Conservation (phyloP, 2,329 filamentous ascomycete genomes). For the Claviceps sp. region DNA sequence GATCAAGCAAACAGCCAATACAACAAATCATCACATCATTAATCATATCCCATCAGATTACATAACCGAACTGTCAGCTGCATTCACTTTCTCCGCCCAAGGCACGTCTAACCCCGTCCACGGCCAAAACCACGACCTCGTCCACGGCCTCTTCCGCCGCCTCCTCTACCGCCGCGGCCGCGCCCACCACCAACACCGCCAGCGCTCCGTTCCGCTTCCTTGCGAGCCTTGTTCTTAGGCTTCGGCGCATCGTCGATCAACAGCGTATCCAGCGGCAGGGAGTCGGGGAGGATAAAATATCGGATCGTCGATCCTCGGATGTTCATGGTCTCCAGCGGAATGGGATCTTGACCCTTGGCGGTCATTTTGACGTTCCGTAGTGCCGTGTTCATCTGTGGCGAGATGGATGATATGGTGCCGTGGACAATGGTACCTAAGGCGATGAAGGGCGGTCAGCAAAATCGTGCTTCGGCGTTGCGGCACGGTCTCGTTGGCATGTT, state of each 20-base stretch:
- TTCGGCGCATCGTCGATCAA: slow-evolving; percentile 95
- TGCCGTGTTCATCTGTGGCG: slow-evolving; percentile 96
- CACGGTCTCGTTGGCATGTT: background rate
- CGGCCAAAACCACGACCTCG: slow-evolving; percentile 19
- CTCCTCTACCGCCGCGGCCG: slow-evolving; percentile 40
- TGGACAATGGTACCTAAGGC: slow-evolving; percentile 77
- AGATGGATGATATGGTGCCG: slow-evolving; percentile 92
- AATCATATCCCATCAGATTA: too few species aligned
- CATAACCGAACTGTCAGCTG: too few species aligned
- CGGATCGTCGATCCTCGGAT: slow-evolving; percentile 91
- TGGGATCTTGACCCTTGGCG: slow-evolving; percentile 69
- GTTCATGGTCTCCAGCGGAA: slow-evolving; percentile 89
- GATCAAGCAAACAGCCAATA: too few species aligned
- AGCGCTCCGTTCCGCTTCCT: slow-evolving; percentile 58
- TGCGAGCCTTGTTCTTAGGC: slow-evolving; percentile 98
- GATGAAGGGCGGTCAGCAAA: background rate
- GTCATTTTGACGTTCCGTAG: slow-evolving; percentile 97
- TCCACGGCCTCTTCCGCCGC: slow-evolving; percentile 32
- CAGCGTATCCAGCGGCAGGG: slow-evolving; percentile 84
- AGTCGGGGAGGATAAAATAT: slow-evolving; percentile 94
- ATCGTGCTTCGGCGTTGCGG: background rate
- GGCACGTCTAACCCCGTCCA: slow-evolving; percentile 1
- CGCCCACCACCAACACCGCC: slow-evolving; percentile 39
- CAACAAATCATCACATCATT: too few species aligned
- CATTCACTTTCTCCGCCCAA: background rate